Percentiles rank a stretch among this genome's conserved stretches.
Conservation (phyloP, 345 rosid genomes). For the Citrus sp. region DNA sequence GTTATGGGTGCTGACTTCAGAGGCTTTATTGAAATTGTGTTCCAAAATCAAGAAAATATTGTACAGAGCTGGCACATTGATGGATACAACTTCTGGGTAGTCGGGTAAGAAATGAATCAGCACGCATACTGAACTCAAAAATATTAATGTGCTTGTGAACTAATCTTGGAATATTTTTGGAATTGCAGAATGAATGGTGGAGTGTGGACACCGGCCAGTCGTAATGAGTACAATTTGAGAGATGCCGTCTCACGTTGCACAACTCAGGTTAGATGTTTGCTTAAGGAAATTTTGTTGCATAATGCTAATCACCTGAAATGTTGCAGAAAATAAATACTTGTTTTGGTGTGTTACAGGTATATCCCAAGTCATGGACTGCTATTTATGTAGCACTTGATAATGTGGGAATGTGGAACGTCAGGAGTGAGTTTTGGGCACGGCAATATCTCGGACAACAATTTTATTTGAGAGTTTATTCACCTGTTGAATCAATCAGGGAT, state of each 20-base stretch:
- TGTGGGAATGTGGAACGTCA: conserved; percentile 96
- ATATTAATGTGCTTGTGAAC: background rate
- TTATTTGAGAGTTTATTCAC: conserved; percentile 63
- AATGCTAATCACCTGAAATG: background rate
- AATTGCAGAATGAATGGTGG: conserved; percentile 73
- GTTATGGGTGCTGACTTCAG: conserved; percentile 72
- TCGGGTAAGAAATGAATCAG: conserved; percentile 60
- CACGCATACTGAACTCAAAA: background rate
- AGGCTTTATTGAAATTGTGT: conserved; percentile 67
- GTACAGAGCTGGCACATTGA: conserved; percentile 84
- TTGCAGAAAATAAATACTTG: background rate
- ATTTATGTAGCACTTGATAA: conserved; percentile 79
- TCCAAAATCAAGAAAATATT: conserved; percentile 66
- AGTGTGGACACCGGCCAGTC: conserved; percentile 57
- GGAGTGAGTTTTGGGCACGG: conserved; percentile 83
- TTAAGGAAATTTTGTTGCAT: background rate
- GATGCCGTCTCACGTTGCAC: conserved; percentile 81
- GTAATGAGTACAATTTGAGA: conserved; percentile 64
- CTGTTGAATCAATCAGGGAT: conserved; percentile 56
- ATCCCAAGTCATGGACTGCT: conserved; percentile 91
- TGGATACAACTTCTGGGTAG: conserved; percentile 84
- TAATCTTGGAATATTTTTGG: background rate
- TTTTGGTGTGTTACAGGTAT: conserved; percentile 50
- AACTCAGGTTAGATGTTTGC: conserved; percentile 37
- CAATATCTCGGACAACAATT: conserved; percentile 93